Evolutionary conservation across 805 yeast genomes (phyloP).

Genomic region (Ogataea allantospora): DNA sequence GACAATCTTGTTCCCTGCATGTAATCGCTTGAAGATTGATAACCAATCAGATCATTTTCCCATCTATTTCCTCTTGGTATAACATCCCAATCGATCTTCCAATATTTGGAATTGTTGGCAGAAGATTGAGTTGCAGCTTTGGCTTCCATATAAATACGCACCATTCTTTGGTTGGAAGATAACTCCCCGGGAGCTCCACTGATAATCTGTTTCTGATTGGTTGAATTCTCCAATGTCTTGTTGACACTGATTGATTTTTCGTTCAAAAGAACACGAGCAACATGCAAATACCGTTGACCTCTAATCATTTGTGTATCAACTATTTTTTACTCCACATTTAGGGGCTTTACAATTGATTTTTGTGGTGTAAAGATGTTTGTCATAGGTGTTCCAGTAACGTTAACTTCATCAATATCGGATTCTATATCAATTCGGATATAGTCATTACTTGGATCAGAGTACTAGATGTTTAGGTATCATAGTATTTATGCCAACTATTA

Average conservation of each 20-base stretch:
- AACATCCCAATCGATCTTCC: conserved; percentile 87
- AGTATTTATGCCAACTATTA: too few species aligned
- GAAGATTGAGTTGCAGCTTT: conserved; percentile 85
- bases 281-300: conserved; percentile 11
- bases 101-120: conserved; percentile 45
- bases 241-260: conserved; percentile 7
- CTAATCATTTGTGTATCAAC: conserved; percentile 1
- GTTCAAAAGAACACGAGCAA: conserved; percentile 7
- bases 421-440: too few species aligned
- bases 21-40: conserved; percentile 75
- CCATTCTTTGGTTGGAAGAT: conserved; percentile 51
- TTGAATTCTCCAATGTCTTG: conserved; percentile 14
- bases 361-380: conserved; percentile 6
- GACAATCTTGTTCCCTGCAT: conserved; percentile 78
- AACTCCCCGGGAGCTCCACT: conserved; percentile 79
- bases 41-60: conserved; percentile 89
- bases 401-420: too few species aligned
- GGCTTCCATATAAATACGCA: conserved; percentile 72
- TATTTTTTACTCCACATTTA: conserved; percentile 9
- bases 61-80: conserved; percentile 74
- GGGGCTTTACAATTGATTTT: background rate
- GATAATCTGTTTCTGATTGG: conserved; percentile 49
- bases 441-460: too few species aligned
- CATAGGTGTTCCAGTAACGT: too few species aligned
- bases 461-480: too few species aligned